Percentiles rank a stretch among this genome's conserved stretches.
These are phyloP conservation scores for Calendula officinalis DNA, from an alignment of 129 eudicot genomes.

Conservation along the genomic window DNA sequence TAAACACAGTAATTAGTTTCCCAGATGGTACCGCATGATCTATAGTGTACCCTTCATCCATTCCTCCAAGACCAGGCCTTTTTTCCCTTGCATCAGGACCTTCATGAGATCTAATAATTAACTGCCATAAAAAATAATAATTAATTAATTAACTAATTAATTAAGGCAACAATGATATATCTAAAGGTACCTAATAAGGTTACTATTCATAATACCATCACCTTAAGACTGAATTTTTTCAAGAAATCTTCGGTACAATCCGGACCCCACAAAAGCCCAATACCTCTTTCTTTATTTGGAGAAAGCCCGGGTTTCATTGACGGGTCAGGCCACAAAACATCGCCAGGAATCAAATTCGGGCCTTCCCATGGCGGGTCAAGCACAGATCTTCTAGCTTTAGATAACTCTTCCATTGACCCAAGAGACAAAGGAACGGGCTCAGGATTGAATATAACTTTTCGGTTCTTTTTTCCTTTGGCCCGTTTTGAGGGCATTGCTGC, in stretches of 20 bases:
- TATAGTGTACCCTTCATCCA: constrained; percentile 87
- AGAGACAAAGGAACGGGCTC: constrained; percentile 51
- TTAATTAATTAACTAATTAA: too few species aligned
- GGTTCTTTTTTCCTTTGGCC: constrained; percentile 80
- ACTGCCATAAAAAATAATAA: constrained; percentile 42
- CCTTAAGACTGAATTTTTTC: constrained; percentile 79
- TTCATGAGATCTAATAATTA: constrained; percentile 95
- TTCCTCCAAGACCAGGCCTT: constrained; percentile 80
- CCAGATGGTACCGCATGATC: constrained; percentile 98
- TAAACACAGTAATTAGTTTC: constrained; percentile 81
- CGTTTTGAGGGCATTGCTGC: constrained; percentile 68
- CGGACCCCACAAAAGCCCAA: constrained; percentile 97
- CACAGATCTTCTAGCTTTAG: constrained; percentile 91
- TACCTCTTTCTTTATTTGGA: constrained; percentile 91
- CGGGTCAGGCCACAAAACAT: constrained; percentile 97
- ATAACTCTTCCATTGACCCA: constrained; percentile 86
- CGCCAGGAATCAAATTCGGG: constrained; percentile 89
- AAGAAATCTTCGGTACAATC: constrained; percentile 91
- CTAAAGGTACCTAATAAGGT: constrained; percentile 4
- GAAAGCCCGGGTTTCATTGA: constrained; percentile 88
- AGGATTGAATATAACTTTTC: constrained; percentile 58
- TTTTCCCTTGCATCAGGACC: constrained; percentile 99
- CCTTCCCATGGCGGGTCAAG: constrained; percentile 99
- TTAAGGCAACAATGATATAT: not conserved
- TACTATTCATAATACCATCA: constrained; percentile 21